These are phyloP conservation scores for Kazachstania taianensis DNA, from an alignment of 805 yeast species.

Conservation along the genomic window DNA sequence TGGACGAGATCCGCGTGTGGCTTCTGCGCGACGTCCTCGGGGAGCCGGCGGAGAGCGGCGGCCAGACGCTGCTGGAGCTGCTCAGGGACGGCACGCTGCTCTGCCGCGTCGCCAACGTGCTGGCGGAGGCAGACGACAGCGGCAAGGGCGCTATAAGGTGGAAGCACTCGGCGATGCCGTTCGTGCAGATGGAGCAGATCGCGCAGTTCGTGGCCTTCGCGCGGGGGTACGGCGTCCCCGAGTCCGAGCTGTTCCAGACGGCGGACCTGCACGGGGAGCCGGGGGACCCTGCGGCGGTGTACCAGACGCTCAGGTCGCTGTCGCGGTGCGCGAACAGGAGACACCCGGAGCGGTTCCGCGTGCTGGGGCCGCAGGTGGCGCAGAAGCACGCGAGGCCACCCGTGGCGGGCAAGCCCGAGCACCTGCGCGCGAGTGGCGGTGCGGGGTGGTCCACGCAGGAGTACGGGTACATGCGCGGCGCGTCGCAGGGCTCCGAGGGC, in stretches of 20 bases:
- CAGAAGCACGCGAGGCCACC: conserved; percentile 39
- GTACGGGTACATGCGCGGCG: conserved; percentile 52
- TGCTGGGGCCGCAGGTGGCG: conserved; percentile 50
- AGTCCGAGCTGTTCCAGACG: conserved; percentile 75
- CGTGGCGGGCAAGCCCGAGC: conserved; percentile 46
- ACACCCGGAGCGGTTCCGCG: conserved; percentile 38
- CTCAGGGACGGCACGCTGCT: conserved; percentile 53
- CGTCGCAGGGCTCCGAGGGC: conserved; percentile 43
- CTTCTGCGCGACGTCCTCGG: conserved; percentile 33
- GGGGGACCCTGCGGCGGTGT: conserved; percentile 68
- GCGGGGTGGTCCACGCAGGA: conserved; percentile 49
- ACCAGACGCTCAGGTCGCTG: conserved; percentile 63
- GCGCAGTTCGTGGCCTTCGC: conserved; percentile 59
- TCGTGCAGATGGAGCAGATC: conserved; percentile 74
- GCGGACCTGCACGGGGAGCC: conserved; percentile 55
- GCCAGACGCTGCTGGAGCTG: conserved; percentile 34
- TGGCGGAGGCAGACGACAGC: conserved; percentile 33
- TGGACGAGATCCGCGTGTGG: conserved; percentile 45
- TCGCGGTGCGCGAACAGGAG: conserved; percentile 56
- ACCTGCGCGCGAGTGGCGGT: conserved; percentile 30
- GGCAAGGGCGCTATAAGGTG: conserved; percentile 30
- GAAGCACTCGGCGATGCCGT: conserved; percentile 63
- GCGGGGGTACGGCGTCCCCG: conserved; percentile 57
- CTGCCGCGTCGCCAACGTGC: conserved; percentile 32
- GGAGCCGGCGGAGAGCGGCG: conserved; percentile 17